Evolutionary conservation across 441 rosid species (phyloP), one percentile per base, ranked within the genome.

Genomic region (Macaranga tanarius): DNA sequence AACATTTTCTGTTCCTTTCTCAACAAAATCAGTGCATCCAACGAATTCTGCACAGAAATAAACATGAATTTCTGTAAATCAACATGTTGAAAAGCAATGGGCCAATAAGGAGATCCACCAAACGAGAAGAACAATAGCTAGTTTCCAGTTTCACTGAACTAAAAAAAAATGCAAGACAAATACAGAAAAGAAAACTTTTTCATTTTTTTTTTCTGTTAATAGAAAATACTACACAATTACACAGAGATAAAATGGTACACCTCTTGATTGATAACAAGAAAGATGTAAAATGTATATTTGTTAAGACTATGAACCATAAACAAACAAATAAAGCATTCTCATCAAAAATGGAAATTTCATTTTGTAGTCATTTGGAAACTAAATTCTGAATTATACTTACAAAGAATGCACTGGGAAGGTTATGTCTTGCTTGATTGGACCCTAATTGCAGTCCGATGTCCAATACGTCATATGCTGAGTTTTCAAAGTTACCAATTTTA

Each of bases 11-110:
- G 94, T 86, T 73, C 96, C 97, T 81, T 86, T 90, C 88, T 93
- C 98, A 74, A 91, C 90, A 80, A 93, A 90, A 81, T 93, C 97
- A 59, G 86, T 86, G 48, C 89, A 83, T 6, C 88, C 90, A 23
- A 77, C 56, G 79, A 67, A 76, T 61, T 83, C 97, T 92, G 68
- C 61, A 77, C 59, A 38, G 65, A 56, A 66, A 75, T 47, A 72
- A 69, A 58, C 3, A 67, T 54, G 65, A n/a, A n/a, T 9, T 17
- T 60, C 67, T 51, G 5, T 2, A 2, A 47, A 61, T 50, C 7
- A 13, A 60, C 16, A 50, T 5, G 28, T 17, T 65, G 74, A 74
- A 65, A 76, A 72, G 10, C 52, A 62, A 19, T 13, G 65, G 22
- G 62, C 44, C 52, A 50, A 31, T 67, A 28, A 52, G 13, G 15